A percentile compares a stretch with the other conserved stretches of the same genome.
Evolutionary conservation across 2,329 filamentous ascomycete genomes (phyloP).

Genomic region (Incumbomyces delicatus): DNA sequence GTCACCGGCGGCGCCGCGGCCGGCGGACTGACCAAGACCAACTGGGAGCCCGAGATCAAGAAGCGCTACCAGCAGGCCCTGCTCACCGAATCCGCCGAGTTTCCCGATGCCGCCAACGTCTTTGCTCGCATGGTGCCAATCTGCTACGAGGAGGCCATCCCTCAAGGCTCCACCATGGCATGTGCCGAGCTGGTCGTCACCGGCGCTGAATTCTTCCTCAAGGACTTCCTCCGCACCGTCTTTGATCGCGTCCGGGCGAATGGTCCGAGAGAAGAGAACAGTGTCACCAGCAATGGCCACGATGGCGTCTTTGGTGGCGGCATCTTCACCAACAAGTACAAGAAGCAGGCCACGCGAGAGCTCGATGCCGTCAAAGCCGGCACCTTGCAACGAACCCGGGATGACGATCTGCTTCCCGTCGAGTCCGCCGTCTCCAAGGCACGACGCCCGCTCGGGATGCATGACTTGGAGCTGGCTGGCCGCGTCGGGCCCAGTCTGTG

Average conservation of each 20-base stretch:
- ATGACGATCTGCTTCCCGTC: slow-evolving; percentile 64
- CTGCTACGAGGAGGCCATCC: slow-evolving; percentile 54
- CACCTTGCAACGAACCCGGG: slow-evolving; percentile 61
- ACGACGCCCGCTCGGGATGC: slow-evolving; percentile 62
- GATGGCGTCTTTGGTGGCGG: slow-evolving; percentile 41
- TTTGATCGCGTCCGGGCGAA: slow-evolving; percentile 47
- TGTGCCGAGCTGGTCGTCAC: slow-evolving; percentile 53
- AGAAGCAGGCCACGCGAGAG: slow-evolving; percentile 62
- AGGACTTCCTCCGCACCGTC: slow-evolving; percentile 48
- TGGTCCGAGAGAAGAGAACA: slow-evolving; percentile 40
- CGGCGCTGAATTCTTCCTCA: slow-evolving; percentile 54
- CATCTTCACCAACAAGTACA: slow-evolving; percentile 72
- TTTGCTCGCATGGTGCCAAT: slow-evolving; percentile 53
- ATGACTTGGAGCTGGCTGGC: slow-evolving; percentile 66
- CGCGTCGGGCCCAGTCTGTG: slow-evolving; percentile 67
- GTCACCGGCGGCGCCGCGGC: slow-evolving; percentile 44
- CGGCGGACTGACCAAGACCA: slow-evolving; percentile 68
- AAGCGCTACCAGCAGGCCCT: slow-evolving; percentile 55
- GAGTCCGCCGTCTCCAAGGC: slow-evolving; percentile 68
- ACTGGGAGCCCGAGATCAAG: slow-evolving; percentile 57
- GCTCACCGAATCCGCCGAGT: slow-evolving; percentile 52
- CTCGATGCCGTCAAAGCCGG: slow-evolving; percentile 65
- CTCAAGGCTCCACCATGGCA: slow-evolving; percentile 41
- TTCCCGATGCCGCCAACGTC: slow-evolving; percentile 49
- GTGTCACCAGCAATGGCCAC: slow-evolving; percentile 42